These are phyloP conservation scores for Podaxis rugospora DNA, from an alignment of 768 basidiomycete species.

Conservation along the genomic window DNA sequence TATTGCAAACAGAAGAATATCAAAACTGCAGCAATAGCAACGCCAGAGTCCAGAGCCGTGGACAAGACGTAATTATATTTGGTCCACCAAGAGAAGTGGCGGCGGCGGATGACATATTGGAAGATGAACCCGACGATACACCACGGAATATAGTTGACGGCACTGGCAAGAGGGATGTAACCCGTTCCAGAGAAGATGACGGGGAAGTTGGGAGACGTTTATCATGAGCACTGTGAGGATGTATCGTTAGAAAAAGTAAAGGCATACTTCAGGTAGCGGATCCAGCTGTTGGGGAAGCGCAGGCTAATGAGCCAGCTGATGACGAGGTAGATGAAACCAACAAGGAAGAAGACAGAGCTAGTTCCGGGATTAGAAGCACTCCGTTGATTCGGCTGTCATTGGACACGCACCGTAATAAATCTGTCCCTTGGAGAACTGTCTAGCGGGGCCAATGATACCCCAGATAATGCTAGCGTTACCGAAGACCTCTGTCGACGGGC, in stretches of 20 bases:
- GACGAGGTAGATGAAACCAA: conserved; percentile 61
- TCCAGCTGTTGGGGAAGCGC: conserved; percentile 58
- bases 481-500: conserved; percentile 68
- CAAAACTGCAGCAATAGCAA: conserved; percentile 49
- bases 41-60: conserved; percentile 68
- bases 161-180: conserved; percentile 60
- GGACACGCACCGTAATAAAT: conserved; percentile 42
- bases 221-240: not conserved
- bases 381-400: not conserved
- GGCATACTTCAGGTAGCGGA: conserved; percentile 61
- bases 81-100: conserved; percentile 66
- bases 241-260: not conserved
- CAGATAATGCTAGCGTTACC: conserved; percentile 78
- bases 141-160: conserved; percentile 68
- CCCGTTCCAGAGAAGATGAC: conserved; percentile 59
- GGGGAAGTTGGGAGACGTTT: conserved; percentile 32
- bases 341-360: conserved; percentile 72
- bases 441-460: conserved; percentile 76
- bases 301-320: conserved; percentile 48
- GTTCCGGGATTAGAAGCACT: not conserved
- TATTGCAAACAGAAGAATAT: conserved; percentile 66
- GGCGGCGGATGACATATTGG: conserved; percentile 55
- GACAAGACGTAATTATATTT: conserved; percentile 71
- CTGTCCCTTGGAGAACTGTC: conserved; percentile 65
- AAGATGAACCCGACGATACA: conserved; percentile 62